Conservation (phyloP, 495 filamentous ascomycete species). For the Bacidia rubella region DNA sequence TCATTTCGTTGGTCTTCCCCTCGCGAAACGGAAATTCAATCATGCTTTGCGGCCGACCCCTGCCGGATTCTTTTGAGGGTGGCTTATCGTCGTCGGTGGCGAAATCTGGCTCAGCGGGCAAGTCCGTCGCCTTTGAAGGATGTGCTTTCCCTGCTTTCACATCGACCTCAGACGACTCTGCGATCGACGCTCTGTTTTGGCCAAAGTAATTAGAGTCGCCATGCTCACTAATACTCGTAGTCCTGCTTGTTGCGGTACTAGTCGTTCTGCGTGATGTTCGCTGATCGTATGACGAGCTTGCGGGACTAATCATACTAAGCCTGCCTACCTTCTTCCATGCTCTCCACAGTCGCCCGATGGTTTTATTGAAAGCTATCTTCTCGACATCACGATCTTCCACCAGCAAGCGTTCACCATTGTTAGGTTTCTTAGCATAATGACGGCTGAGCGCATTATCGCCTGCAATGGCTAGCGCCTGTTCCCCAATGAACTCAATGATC, state of each 20-base stretch:
- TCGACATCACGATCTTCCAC: conserved; percentile 91
- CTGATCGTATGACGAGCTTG: conserved; percentile 9
- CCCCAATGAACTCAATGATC: conserved; percentile 86
- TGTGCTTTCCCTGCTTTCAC: conserved; percentile 42
- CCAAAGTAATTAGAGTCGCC: conserved; percentile 5
- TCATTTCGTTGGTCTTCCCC: background rate
- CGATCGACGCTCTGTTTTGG: background rate
- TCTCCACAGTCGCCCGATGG: conserved; percentile 81
- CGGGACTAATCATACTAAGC: conserved; percentile 18
- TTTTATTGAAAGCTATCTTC: conserved; percentile 76
- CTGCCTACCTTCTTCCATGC: conserved; percentile 80
- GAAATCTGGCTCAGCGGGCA: conserved; percentile 60
- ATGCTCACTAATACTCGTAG: conserved; percentile 16
- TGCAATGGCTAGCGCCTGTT: conserved; percentile 76
- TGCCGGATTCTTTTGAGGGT: background rate
- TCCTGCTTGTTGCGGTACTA: conserved; percentile 13
- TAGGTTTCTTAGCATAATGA: conserved; percentile 32
- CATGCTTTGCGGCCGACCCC: conserved; percentile 12
- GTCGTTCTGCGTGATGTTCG: conserved; percentile 8
- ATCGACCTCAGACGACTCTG: conserved; percentile 18
- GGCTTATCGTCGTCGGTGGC: background rate
- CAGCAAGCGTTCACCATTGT: background rate
- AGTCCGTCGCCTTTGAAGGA: conserved; percentile 58
- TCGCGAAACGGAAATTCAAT: conserved; percentile 1
- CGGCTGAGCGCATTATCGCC: conserved; percentile 77